Percentiles rank a stretch among this genome's conserved stretches.
Conservation (phyloP, 1,139 yeast species). For the Geotrichum europaeum region DNA sequence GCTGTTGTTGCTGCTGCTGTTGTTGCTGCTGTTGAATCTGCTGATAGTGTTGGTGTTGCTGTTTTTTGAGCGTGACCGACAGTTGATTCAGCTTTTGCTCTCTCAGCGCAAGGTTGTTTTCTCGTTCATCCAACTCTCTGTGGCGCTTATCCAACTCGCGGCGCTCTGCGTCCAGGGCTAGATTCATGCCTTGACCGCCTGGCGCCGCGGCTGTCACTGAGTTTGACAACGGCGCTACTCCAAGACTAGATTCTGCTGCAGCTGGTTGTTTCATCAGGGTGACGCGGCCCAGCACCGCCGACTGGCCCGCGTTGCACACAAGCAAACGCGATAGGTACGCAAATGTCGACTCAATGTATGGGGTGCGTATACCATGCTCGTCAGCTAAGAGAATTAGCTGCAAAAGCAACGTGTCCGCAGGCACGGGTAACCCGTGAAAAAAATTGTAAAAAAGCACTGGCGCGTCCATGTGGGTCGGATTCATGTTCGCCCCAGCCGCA, state of each 20-base stretch:
- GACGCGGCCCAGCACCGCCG: constrained; percentile 2
- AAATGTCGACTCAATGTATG: constrained; percentile 80
- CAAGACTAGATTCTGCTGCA: neutral
- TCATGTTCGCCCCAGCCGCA: constrained; percentile 1
- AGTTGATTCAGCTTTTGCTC: constrained; percentile 14
- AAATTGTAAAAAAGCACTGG: constrained; percentile 58
- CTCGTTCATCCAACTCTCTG: constrained; percentile 13
- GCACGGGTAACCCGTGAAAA: constrained; percentile 48
- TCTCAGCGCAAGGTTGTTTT: neutral
- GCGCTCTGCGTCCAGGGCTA: neutral
- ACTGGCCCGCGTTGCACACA: constrained; percentile 7
- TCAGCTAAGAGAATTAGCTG: constrained; percentile 87
- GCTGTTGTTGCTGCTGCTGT: neutral
- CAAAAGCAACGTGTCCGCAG: constrained; percentile 66
- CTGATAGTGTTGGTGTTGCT: neutral
- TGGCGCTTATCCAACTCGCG: constrained; percentile 7
- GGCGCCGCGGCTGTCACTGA: neutral
- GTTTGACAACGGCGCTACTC: constrained; percentile 1
- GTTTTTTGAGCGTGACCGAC: constrained; percentile 1
- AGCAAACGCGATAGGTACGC: constrained; percentile 36
- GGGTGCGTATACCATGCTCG: constrained; percentile 77
- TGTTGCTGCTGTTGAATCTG: neutral
- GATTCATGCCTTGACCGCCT: neutral
- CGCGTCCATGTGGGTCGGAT: constrained; percentile 37
- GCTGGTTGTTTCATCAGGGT: constrained; percentile 2